Conservation (phyloP, 345 rosid species). For the Luvunga scandens region DNA sequence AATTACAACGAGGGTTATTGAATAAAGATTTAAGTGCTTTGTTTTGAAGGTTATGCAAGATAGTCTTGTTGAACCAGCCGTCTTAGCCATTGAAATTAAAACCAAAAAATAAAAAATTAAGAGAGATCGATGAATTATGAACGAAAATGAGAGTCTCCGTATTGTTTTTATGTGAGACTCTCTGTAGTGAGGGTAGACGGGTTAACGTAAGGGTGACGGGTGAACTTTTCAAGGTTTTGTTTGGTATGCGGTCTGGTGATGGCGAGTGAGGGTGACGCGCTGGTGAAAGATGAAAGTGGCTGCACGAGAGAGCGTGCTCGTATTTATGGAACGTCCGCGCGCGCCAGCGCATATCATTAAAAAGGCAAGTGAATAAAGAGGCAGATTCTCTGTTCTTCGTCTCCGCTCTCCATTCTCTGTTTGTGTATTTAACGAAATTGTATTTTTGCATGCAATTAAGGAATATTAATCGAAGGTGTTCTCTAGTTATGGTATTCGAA, state of each 20-base stretch:
- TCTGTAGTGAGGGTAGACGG: background rate
- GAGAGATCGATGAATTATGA: background rate
- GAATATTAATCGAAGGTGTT: background rate
- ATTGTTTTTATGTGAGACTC: background rate
- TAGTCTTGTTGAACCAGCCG: background rate
- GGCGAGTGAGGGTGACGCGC: background rate
- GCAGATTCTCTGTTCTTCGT: background rate
- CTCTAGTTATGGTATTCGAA: background rate
- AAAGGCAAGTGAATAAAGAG: background rate
- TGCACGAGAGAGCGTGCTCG: too few relatives aligned
- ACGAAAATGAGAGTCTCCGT: background rate
- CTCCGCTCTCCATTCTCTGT: background rate
- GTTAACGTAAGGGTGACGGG: conserved; percentile 1
- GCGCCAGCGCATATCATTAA: too few relatives aligned
- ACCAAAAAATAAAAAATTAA: background rate
- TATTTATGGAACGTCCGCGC: background rate
- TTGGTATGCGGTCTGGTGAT: background rate
- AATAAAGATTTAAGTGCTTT: conserved; percentile 48
- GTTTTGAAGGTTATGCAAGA: conserved; percentile 22
- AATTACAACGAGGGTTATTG: conserved; percentile 31
- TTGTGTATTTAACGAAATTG: background rate
- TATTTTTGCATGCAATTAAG: background rate
- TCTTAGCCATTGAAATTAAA: conserved; percentile 14
- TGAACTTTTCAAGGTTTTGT: background rate
- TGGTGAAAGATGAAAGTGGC: background rate